phyloP scores from a whole-genome alignment of 2,329 filamentous ascomycete species.

The Fusarium denticulatum region DNA sequence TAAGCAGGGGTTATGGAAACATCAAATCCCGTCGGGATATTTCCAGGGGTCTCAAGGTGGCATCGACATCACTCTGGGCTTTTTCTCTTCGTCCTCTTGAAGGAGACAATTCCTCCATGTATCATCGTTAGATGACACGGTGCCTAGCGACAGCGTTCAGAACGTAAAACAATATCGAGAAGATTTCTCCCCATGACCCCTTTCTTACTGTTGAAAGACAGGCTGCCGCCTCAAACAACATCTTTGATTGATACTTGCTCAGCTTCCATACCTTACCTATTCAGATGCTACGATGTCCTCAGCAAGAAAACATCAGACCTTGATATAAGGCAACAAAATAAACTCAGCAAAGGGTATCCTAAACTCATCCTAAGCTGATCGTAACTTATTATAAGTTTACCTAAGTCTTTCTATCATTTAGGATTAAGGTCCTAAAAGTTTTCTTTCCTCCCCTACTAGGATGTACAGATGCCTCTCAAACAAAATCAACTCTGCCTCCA shows the following conservation, averaged over 20 bases:
- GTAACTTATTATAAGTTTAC: too few species aligned
- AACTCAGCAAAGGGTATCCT: too few species aligned
- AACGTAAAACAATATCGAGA: slow-evolving; percentile 11
- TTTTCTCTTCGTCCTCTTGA: slow-evolving; percentile 5
- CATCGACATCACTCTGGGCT: slow-evolving; percentile 1
- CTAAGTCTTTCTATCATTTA: too few species aligned
- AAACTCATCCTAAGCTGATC: too few species aligned
- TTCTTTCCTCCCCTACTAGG: too few species aligned
- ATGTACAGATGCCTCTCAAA: neutral
- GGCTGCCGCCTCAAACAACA: neutral
- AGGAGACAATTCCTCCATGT: slow-evolving; percentile 15
- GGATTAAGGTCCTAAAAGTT: too few species aligned
- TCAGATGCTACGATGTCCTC: neutral
- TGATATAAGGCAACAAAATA: too few species aligned
- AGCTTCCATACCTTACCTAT: neutral
- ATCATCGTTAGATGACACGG: neutral
- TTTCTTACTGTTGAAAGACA: neutral
- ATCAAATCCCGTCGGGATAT: slow-evolving; percentile 6
- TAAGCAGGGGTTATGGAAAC: neutral
- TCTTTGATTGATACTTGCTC: neutral
- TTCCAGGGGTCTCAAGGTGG: slow-evolving; percentile 17
- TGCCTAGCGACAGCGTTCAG: neutral
- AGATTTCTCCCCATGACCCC: neutral
- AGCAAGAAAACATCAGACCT: too few species aligned
- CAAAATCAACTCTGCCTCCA: neutral